Conservation (phyloP, 2,329 filamentous ascomycete genomes). For the Arthrobotrys conoides region DNA sequence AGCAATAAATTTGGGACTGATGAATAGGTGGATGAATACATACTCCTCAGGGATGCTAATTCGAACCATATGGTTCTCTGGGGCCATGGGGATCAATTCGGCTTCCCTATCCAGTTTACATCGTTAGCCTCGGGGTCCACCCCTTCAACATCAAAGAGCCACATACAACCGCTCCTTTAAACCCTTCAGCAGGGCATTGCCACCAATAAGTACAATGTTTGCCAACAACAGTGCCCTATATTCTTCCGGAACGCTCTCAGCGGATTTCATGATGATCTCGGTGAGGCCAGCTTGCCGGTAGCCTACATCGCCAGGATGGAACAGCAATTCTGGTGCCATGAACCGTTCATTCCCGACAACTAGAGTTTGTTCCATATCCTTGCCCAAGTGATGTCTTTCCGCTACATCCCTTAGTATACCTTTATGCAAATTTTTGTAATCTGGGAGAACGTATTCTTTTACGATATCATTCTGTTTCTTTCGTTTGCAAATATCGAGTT, state of each 20-base stretch:
- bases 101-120: constrained; percentile 69
- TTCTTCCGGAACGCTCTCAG: constrained; percentile 81
- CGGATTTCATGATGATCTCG: constrained; percentile 83
- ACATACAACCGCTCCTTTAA: constrained; percentile 81
- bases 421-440: constrained; percentile 75
- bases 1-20: not conserved
- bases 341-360: constrained; percentile 94
- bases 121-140: not conserved
- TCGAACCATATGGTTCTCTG: constrained; percentile 82
- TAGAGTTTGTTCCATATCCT: constrained; percentile 80
- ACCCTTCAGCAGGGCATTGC: constrained; percentile 83
- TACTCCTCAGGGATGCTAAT: constrained; percentile 78
- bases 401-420: constrained; percentile 78
- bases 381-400: constrained; percentile 67
- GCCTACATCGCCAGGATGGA: constrained; percentile 87
- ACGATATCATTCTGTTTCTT: constrained; percentile 71
- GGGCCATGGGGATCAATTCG: constrained; percentile 79
- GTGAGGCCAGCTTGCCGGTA: constrained; percentile 86
- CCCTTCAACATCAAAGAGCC: not conserved
- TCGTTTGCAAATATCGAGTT: constrained; percentile 81
- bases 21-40: constrained; percentile 63
- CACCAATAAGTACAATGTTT: constrained; percentile 90
- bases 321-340: constrained; percentile 87
- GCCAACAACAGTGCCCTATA: constrained; percentile 86
- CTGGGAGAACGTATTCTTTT: constrained; percentile 86